Conservation (phyloP, 23 red algal species). For the Gracilariopsis chorda region DNA sequence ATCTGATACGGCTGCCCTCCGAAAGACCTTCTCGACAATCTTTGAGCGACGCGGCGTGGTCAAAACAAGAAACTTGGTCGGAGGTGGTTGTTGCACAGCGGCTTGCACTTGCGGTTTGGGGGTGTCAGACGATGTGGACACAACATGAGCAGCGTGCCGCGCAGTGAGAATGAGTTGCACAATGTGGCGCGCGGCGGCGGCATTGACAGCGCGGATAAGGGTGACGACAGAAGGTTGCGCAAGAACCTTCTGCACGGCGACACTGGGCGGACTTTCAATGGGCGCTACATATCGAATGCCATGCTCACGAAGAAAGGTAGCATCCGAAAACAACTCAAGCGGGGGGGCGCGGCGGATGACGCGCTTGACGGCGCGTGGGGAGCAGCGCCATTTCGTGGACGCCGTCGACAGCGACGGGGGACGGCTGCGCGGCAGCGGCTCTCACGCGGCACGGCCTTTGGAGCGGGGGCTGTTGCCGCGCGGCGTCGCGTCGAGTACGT, state of each 20-base stretch:
- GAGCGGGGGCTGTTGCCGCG: too few relatives aligned
- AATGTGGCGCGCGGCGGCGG: constrained; percentile 36
- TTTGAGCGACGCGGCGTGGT: constrained; percentile 60
- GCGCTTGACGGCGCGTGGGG: too few relatives aligned
- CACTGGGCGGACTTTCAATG: neutral
- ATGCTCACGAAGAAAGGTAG: constrained; percentile 43
- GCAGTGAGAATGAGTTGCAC: constrained; percentile 9
- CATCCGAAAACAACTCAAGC: constrained; percentile 69
- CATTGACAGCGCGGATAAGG: constrained; percentile 43
- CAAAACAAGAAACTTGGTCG: constrained; percentile 44
- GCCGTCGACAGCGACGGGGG: too few relatives aligned
- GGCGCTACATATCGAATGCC: constrained; percentile 46
- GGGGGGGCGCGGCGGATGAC: too few relatives aligned
- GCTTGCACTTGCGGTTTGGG: neutral
- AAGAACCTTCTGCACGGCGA: neutral
- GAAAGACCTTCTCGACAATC: constrained; percentile 44
- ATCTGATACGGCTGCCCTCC: neutral
- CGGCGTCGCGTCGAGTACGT: too few relatives aligned
- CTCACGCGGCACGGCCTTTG: too few relatives aligned
- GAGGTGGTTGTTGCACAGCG: neutral
- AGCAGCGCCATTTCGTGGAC: too few relatives aligned
- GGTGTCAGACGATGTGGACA: neutral
- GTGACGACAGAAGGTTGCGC: constrained; percentile 34
- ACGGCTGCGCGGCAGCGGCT: too few relatives aligned
- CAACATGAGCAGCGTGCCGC: neutral